phyloP scores from a whole-genome alignment of 768 basidiomycete genomes.

The Phaffia tasmanica region DNA sequence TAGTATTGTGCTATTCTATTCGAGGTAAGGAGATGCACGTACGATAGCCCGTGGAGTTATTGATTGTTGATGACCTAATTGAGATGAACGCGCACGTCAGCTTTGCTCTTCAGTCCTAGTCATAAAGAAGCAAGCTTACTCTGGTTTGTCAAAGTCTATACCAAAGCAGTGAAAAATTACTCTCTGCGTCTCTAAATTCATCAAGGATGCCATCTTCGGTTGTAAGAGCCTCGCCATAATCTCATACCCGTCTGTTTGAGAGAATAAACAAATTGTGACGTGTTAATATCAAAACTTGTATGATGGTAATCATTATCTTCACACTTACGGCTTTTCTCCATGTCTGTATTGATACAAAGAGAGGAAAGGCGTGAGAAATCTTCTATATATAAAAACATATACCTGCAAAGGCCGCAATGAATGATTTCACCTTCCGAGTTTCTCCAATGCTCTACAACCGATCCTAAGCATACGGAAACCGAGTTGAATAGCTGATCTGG shows the following conservation, averaged over 20 bases:
- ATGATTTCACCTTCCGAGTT: conserved; percentile 52
- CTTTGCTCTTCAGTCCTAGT: not conserved
- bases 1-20: too few species aligned
- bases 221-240: conserved; percentile 64
- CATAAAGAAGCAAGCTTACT: conserved; percentile 45
- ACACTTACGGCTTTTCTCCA: conserved; percentile 69
- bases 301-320: not conserved
- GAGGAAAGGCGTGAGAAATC: not conserved
- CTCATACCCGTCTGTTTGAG: conserved; percentile 67
- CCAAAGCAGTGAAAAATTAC: conserved; percentile 77
- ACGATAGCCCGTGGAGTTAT: conserved; percentile 69
- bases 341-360: conserved; percentile 44
- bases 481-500: conserved; percentile 65
- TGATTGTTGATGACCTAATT: conserved; percentile 62
- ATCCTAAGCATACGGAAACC: conserved; percentile 60
- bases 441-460: conserved; percentile 74
- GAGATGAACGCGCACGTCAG: not conserved
- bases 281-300: not conserved
- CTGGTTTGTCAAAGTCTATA: conserved; percentile 65
- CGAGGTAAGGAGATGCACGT: too few species aligned
- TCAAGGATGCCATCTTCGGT: conserved; percentile 53
- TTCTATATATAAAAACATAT: not conserved
- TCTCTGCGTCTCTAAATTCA: conserved; percentile 72
- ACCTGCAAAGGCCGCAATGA: not conserved
- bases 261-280: not conserved